Conservation (phyloP, 805 yeast genomes). For the Schwanniomyces polymorphus region DNA sequence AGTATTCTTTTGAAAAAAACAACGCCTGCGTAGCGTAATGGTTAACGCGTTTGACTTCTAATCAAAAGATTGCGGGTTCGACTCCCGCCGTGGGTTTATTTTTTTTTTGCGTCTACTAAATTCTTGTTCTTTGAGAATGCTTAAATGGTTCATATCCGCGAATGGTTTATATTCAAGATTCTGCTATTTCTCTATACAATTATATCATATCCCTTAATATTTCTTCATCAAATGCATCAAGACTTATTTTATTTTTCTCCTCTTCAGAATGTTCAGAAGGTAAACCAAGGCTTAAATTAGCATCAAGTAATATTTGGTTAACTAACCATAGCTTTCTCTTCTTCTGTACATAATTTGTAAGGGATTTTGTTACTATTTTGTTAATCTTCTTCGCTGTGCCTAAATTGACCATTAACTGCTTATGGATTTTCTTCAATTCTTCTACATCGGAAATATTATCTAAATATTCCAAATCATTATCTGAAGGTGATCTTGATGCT, state of each 20-base stretch:
- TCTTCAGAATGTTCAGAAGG: slow-evolving; percentile 14
- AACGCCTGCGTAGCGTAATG: slow-evolving; percentile 53
- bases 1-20: neutral
- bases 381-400: slow-evolving; percentile 41
- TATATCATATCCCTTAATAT: slow-evolving; percentile 4
- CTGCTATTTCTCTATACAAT: neutral
- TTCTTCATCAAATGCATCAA: slow-evolving; percentile 11
- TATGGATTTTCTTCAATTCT: slow-evolving; percentile 20
- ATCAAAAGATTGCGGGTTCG: slow-evolving; percentile 68
- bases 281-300: slow-evolving; percentile 38
- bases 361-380: slow-evolving; percentile 29
- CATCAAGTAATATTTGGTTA: slow-evolving; percentile 45
- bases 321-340: slow-evolving; percentile 39
- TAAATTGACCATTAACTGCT: slow-evolving; percentile 28
- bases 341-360: slow-evolving; percentile 22
- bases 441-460: slow-evolving; percentile 15
- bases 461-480: slow-evolving; percentile 13
- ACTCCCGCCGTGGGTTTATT: slow-evolving; percentile 48
- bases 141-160: no score
- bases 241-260: slow-evolving; percentile 3
- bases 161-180: no score
- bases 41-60: slow-evolving; percentile 69
- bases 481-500: neutral
- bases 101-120: neutral
- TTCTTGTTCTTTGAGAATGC: no score